Percentiles rank a stretch among this genome's conserved stretches.
Evolutionary conservation across 495 filamentous ascomycete species (phyloP).

Genomic region (Aspergillus campestris): DNA sequence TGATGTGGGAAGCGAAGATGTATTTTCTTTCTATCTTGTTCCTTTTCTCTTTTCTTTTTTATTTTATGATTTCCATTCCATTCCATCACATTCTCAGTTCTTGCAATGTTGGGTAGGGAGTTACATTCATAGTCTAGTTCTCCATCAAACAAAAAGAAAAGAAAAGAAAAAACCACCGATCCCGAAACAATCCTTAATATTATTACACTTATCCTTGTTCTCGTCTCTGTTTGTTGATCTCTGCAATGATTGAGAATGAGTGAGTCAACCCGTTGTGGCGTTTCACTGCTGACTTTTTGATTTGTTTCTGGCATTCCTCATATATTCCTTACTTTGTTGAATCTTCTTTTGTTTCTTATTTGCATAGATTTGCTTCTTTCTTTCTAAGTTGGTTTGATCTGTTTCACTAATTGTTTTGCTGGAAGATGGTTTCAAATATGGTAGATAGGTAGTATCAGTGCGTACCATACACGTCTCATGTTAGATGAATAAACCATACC

Average conservation of each 20-base stretch:
- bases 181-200: neutral
- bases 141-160: too few species aligned
- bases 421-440: too few species aligned
- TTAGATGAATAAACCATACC: too few species aligned
- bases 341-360: neutral
- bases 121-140: too few species aligned
- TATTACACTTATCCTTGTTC: slow-evolving; percentile 1
- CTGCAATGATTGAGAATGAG: too few species aligned
- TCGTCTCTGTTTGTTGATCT: neutral
- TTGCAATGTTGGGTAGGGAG: neutral
- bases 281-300: too few species aligned
- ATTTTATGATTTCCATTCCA: neutral
- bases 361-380: neutral
- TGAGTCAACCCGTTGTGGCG: too few species aligned
- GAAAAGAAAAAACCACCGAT: too few species aligned
- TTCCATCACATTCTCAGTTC: neutral
- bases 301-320: too few species aligned
- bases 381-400: neutral
- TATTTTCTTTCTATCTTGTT: neutral
- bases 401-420: neutral
- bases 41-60: neutral
- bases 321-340: neutral
- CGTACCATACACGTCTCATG: too few species aligned
- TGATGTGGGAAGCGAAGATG: neutral
- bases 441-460: too few species aligned